Evolutionary conservation across 2,329 filamentous ascomycete genomes (phyloP), one percentile per base, ranked within the genome.

Genomic region (Plenodomus tracheiphilus): DNA sequence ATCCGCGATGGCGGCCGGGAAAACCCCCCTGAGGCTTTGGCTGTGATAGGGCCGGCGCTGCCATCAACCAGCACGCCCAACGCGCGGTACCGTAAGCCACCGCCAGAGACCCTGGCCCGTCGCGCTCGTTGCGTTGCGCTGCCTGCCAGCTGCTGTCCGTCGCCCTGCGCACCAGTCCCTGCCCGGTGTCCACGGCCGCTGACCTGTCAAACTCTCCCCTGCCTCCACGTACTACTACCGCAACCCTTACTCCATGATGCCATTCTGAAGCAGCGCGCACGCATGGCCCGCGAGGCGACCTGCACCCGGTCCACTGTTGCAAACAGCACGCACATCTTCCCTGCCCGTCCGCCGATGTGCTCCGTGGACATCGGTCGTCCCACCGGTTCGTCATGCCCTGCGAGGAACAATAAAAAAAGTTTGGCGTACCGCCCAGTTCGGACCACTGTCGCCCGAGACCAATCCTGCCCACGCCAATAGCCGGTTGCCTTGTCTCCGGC

Each of bases 1-100:
- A 68, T 46, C 54, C 53, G 49, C 49, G 50, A 48, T 44, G 53
- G 46, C 56, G 51, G 58, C 54, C 56, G 53, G 55, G 44, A 62
- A 61, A 63, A 51, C 46, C 47, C 47, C 50, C 40, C 35, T 36
- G 37, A n/a, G n/a, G n/a, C n/a, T n/a, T n/a, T n/a, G n/a, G n/a
- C n/a, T n/a, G n/a, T 46, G 43, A 10, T 21, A 21, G 18, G 36
- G 8, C 36, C 36, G 32, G 13, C 5, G 15, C 5, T 36, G 15
- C 15, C 4, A n/a, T 36, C 32, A n/a, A 36, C 15, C 32, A 36
- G 32, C 32, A 36, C 17, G 7, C 13, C 32, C 32, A 37, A 18
- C 18, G 16, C 16, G 5, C 18, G 18, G 35, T n/a, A n/a, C n/a
- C n/a, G n/a, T 37, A 8, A 17, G 35, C 35, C 16, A 37, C 35